A percentile compares a stretch with the other conserved stretches of the same genome.
These are phyloP conservation scores for Leccinum subgranulosum DNA, from an alignment of 768 basidiomycete genomes.

Conservation along the genomic window DNA sequence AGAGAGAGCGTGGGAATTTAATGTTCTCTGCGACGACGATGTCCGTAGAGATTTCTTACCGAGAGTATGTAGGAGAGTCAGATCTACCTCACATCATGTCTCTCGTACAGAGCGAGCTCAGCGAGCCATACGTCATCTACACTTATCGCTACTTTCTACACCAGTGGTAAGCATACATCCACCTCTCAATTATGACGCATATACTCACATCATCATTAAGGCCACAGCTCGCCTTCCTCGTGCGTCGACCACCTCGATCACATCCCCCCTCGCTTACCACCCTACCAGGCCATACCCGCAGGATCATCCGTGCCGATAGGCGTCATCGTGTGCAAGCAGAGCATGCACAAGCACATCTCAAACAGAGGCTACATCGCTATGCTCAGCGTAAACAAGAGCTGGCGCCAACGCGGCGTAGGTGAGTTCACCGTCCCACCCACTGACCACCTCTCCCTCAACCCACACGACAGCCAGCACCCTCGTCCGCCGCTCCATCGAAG, in stretches of 20 bases:
- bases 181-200: too few species aligned
- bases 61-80: constrained; percentile 70
- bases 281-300: constrained; percentile 25
- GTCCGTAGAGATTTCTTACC: constrained; percentile 50
- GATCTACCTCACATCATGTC: constrained; percentile 83
- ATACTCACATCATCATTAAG: constrained; percentile 24
- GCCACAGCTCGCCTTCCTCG: constrained; percentile 87
- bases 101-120: constrained; percentile 87
- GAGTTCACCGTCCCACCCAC: constrained; percentile 30
- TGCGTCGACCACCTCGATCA: constrained; percentile 19
- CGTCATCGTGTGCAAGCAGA: constrained; percentile 97
- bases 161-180: constrained; percentile 63
- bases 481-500: constrained; percentile 76
- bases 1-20: background rate
- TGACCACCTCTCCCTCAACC: constrained; percentile 8
- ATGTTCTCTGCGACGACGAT: constrained; percentile 12
- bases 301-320: constrained; percentile 63
- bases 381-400: constrained; percentile 84
- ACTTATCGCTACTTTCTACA: constrained; percentile 96
- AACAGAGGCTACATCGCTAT: constrained; percentile 98
- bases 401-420: constrained; percentile 93
- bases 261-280: background rate
- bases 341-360: constrained; percentile 67
- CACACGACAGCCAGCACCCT: constrained; percentile 72
- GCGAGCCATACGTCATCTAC: constrained; percentile 94